Conservation (phyloP, 1,284 basidiomycete species). For the Apiotrichum siamense region DNA sequence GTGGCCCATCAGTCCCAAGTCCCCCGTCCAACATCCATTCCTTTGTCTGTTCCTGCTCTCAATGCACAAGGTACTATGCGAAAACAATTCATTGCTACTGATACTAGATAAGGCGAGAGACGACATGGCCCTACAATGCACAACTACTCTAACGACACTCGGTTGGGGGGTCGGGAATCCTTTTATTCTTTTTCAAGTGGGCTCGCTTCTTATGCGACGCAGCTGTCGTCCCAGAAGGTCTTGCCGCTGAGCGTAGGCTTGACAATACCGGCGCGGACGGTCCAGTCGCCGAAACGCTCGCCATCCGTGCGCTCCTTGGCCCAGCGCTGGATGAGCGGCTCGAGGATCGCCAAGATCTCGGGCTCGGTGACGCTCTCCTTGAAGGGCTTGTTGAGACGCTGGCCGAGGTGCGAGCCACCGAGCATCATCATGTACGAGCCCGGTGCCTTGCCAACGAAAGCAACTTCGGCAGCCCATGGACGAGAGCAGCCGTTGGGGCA, state of each 20-base stretch:
- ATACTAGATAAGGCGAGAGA: slow-evolving; percentile 3
- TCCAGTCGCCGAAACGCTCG: slow-evolving; percentile 93
- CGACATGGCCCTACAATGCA: not conserved
- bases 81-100: slow-evolving; percentile 7
- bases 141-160: not conserved
- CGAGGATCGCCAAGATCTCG: slow-evolving; percentile 84
- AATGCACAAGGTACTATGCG: slow-evolving; percentile 2
- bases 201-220: slow-evolving; percentile 14
- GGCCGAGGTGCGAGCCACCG: slow-evolving; percentile 89
- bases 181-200: not conserved
- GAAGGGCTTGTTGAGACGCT: slow-evolving; percentile 75
- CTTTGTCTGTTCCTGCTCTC: too few relatives aligned
- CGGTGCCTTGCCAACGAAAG: slow-evolving; percentile 93
- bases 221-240: slow-evolving; percentile 67
- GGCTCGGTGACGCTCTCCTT: slow-evolving; percentile 85
- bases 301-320: slow-evolving; percentile 82
- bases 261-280: slow-evolving; percentile 80
- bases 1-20: too few relatives aligned
- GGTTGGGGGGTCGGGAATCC: not conserved
- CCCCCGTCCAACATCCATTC: too few relatives aligned
- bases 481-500: slow-evolving; percentile 88
- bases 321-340: slow-evolving; percentile 89
- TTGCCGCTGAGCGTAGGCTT: slow-evolving; percentile 68
- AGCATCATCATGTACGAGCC: slow-evolving; percentile 92
- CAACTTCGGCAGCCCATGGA: slow-evolving; percentile 94